A percentile compares a stretch with the other conserved stretches of the same genome.
Evolutionary conservation across 139 green algal species (phyloP).

Genomic region (Tetradesmus obliquus): DNA sequence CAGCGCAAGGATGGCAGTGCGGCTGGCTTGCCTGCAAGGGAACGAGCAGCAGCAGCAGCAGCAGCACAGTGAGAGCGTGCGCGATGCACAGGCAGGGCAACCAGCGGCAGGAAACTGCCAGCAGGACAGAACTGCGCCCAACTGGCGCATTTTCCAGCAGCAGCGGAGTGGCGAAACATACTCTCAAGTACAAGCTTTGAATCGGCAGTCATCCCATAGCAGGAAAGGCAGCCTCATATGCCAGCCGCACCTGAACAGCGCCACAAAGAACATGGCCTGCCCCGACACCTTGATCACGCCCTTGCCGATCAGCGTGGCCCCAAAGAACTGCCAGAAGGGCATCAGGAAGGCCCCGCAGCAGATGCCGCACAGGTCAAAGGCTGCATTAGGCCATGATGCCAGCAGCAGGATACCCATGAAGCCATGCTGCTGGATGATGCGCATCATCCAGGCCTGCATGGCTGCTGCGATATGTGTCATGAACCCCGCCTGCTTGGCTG

Average conservation of each 20-base stretch:
- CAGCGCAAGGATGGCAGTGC: not conserved
- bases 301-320: slow-evolving; percentile 89
- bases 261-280: slow-evolving; percentile 69
- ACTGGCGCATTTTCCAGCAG: no score
- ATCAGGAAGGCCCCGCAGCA: slow-evolving; percentile 93
- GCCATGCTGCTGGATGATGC: slow-evolving; percentile 82
- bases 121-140: not conserved
- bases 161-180: no score
- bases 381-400: slow-evolving; percentile 91
- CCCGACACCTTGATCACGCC: slow-evolving; percentile 81
- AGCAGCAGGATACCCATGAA: slow-evolving; percentile 92
- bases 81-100: not conserved
- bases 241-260: slow-evolving; percentile 68
- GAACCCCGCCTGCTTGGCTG: slow-evolving; percentile 34
- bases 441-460: slow-evolving; percentile 89
- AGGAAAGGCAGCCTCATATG: no score
- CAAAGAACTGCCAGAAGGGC: slow-evolving; percentile 95
- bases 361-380: slow-evolving; percentile 95
- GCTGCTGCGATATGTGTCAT: slow-evolving; percentile 30
- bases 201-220: no score
- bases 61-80: no score
- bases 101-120: not conserved
- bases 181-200: no score
- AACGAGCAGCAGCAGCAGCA: not conserved
- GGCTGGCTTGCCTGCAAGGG: slow-evolving; percentile 32